Percentiles rank a stretch among this genome's conserved stretches.
Conservation (phyloP, 2,329 filamentous ascomycete genomes). For the Hypoxylon sp. region DNA sequence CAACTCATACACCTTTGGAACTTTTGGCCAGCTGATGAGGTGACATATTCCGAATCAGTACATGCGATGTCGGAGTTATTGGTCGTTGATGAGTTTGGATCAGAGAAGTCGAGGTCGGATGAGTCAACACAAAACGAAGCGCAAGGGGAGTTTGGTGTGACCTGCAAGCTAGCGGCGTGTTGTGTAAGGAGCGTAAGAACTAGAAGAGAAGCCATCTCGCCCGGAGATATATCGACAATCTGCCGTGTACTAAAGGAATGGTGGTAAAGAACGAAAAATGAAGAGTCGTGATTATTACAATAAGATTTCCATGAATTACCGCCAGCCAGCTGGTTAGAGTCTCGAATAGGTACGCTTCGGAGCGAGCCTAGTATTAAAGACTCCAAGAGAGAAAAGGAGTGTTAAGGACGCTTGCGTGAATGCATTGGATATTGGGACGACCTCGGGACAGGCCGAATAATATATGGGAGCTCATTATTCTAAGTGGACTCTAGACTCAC, state of each 20-base stretch:
- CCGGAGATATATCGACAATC: conserved; percentile 34
- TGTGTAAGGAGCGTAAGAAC: conserved; percentile 47
- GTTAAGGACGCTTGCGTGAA: neutral
- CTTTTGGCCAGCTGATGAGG: conserved; percentile 59
- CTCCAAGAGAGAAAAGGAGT: conserved; percentile 33
- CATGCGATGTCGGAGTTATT: conserved; percentile 64
- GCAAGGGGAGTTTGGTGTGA: conserved; percentile 69
- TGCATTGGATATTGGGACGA: neutral
- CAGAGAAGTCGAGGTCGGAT: conserved; percentile 58
- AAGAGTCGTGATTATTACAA: conserved; percentile 44
- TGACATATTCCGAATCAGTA: conserved; percentile 60
- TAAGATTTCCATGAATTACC: conserved; percentile 36
- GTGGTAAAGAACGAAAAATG: conserved; percentile 27
- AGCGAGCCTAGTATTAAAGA: conserved; percentile 38
- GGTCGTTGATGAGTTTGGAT: conserved; percentile 64
- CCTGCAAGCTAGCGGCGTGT: conserved; percentile 58
- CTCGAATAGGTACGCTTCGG: conserved; percentile 16
- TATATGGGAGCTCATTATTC: conserved; percentile 35
- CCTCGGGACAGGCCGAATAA: conserved; percentile 32
- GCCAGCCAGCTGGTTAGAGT: conserved; percentile 53
- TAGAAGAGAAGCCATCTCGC: conserved; percentile 49
- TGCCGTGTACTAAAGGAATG: conserved; percentile 16
- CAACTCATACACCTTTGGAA: conserved; percentile 67
- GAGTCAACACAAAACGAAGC: conserved; percentile 65
- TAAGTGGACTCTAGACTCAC: neutral